Evolutionary conservation across 2,329 filamentous ascomycete species (phyloP).

Genomic region (Huntiella bhutanensis): DNA sequence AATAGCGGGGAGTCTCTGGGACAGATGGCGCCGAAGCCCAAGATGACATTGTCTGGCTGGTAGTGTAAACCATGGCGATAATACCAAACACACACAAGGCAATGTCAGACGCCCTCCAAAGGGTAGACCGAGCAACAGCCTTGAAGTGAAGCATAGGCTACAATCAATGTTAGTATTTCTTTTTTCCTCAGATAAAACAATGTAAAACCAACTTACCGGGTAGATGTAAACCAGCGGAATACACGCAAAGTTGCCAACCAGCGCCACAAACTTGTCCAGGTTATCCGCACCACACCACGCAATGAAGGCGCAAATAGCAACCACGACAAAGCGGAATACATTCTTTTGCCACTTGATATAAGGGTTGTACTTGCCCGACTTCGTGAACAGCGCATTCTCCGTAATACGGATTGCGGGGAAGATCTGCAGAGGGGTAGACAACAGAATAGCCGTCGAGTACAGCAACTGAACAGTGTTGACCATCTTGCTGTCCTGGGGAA

Average conservation of each 20-base stretch:
- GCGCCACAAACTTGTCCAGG: constrained; percentile 88
- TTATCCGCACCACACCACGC: constrained; percentile 87
- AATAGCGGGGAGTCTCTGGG: constrained; percentile 32
- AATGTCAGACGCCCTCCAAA: constrained; percentile 56
- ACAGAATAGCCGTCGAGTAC: constrained; percentile 91
- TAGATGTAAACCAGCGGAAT: constrained; percentile 96
- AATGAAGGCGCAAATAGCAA: constrained; percentile 66
- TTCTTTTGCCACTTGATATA: constrained; percentile 99
- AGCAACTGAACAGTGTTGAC: constrained; percentile 94
- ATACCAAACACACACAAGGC: constrained; percentile 63
- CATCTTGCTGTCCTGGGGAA: constrained; percentile 86
- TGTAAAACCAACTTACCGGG: constrained; percentile 45
- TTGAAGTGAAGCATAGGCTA: constrained; percentile 80
- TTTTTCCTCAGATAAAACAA: constrained; percentile 8
- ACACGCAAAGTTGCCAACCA: constrained; percentile 94
- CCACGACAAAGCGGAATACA: constrained; percentile 80
- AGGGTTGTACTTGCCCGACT: constrained; percentile 92
- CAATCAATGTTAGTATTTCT: constrained; percentile 14
- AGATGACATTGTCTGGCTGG: constrained; percentile 63
- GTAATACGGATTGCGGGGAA: constrained; percentile 96
- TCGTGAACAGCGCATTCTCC: constrained; percentile 82
- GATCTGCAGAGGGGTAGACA: constrained; percentile 88
- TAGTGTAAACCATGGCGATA: constrained; percentile 82
- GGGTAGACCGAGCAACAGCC: constrained; percentile 50
- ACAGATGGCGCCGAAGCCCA: constrained; percentile 47